phyloP scores from a whole-genome alignment of 305 asterid genomes.

The Solanum aculeatissimum region DNA sequence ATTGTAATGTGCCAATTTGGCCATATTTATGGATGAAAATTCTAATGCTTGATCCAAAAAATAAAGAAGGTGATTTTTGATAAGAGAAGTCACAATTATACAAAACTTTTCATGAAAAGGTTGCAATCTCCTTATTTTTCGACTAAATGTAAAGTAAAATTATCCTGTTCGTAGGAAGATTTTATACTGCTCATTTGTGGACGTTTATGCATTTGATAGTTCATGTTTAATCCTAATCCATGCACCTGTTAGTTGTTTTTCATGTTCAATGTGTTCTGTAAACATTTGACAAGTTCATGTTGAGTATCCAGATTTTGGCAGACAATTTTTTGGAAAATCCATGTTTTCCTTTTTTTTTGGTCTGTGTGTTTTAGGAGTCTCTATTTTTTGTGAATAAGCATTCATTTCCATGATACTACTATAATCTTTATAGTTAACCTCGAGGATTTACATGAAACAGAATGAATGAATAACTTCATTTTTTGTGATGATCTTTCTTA shows the following conservation, averaged over 20 bases:
- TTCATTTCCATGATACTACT: neutral
- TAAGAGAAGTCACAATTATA: neutral
- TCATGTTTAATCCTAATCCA: neutral
- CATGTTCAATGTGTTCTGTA: neutral
- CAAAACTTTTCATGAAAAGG: neutral
- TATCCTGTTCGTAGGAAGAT: neutral
- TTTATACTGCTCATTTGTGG: neutral
- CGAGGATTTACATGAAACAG: neutral
- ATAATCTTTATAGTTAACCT: neutral
- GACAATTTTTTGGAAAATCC: neutral
- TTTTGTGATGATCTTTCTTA: constrained; percentile 5
- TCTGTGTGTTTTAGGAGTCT: neutral
- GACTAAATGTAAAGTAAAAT: neutral
- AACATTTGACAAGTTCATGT: neutral
- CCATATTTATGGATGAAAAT: neutral
- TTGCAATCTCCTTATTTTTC: neutral
- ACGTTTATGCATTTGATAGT: neutral
- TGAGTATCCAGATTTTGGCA: neutral
- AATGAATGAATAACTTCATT: neutral
- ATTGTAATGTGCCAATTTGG: neutral
- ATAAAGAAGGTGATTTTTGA: neutral
- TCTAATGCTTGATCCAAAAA: neutral
- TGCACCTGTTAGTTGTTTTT: neutral
- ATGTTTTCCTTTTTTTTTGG: neutral
- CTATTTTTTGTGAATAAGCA: neutral